These are phyloP conservation scores for Eremochloa ophiuroides DNA, from an alignment of 176 grass and related monocot species.

Conservation along the genomic window DNA sequence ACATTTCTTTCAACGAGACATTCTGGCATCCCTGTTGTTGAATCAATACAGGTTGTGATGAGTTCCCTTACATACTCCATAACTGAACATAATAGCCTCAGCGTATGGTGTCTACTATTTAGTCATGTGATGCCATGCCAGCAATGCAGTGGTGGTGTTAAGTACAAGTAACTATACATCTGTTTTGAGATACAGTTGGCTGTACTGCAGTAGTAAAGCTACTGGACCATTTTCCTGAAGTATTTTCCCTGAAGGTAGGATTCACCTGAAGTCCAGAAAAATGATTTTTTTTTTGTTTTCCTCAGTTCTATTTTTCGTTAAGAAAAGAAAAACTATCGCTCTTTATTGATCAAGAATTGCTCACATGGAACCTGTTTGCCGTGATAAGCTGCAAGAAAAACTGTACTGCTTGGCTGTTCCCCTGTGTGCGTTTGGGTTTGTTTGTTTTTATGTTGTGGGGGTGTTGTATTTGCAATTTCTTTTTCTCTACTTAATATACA, in stretches of 20 bases:
- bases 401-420: neutral
- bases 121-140: neutral
- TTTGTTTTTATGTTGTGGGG: neutral
- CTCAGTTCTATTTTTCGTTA: neutral
- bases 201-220: neutral
- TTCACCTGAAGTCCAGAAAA: neutral
- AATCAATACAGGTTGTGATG: conserved; percentile 1
- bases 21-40: conserved; percentile 15
- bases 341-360: neutral
- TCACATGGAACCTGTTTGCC: neutral
- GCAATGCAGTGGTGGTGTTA: neutral
- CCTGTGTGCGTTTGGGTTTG: neutral
- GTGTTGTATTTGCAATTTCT: neutral
- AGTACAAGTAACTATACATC: neutral
- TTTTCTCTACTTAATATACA: neutral
- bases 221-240: neutral
- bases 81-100: conserved; percentile 7
- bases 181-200: neutral
- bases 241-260: neutral
- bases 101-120: neutral
- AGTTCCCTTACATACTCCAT: conserved; percentile 12
- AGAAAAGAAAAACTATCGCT: neutral
- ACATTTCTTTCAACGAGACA: conserved; percentile 2
- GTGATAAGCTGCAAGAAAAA: neutral
- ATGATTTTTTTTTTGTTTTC: neutral